Evolutionary conservation across 2,329 filamentous ascomycete species (phyloP), one percentile per base, ranked within the genome.

Genomic region (Didymella pomorum): DNA sequence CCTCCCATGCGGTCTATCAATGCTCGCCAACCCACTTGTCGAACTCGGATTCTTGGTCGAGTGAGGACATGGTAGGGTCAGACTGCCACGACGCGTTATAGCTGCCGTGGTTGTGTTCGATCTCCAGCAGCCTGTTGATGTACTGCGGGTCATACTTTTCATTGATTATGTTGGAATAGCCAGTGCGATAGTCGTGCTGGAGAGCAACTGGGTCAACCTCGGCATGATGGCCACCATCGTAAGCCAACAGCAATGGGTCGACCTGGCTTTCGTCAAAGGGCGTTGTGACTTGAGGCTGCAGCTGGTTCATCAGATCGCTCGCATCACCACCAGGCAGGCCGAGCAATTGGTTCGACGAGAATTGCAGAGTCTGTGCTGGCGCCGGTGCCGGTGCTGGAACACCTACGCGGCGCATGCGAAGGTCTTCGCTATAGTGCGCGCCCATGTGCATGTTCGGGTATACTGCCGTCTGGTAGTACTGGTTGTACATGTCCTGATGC

Each of bases 381-480:
- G 56, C 62, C 14, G 72, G 68, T 2, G 69, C 65, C 21, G 41
- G 26, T 10, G 45, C 31, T 18, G 50, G 50, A 3, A 55, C 33
- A 42, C 76, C 74, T 25, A 76, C 75, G 52, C 75, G 80, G 56
- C 74, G 79, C 69, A 83, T 77, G 28, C 78, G 74, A 43, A 83
- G 68, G 14, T 78, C 73, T 26, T 76, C 73, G 45, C 70, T 60
- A 28, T 72, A 68, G n/a, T 55, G 61, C 8, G 61, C 52, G 18
- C 52, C 62, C 53, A 72, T 66, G 23, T 61, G 63, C 61, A 76
- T 69, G 45, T 71, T 77, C 18, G 79, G 79, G 45, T 81, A 80
- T 37, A 82, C 69, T 3, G 76, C 75, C n/a, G 79, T 78, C 56
- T 85, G 81, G 63, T 83, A 82, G 68, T 84, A 86, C 44, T 84